These are phyloP conservation scores for Annulohypoxylon bovei DNA, from an alignment of 495 filamentous ascomycete species.

Conservation along the genomic window DNA sequence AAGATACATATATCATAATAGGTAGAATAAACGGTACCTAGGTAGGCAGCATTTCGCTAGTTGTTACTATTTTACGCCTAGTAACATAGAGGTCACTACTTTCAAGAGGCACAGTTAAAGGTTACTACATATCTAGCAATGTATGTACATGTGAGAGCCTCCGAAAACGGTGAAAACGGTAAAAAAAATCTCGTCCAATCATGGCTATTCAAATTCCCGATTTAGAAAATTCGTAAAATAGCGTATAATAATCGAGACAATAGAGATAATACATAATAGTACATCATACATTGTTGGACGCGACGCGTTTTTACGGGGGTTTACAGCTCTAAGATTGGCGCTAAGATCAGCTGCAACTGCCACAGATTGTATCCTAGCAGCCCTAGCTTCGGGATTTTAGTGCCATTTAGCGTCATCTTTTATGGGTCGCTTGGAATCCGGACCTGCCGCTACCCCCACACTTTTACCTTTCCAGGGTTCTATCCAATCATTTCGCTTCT, in stretches of 20 bases:
- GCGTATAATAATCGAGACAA: constrained; percentile 1
- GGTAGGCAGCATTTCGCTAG: background rate
- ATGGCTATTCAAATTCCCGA: constrained; percentile 8
- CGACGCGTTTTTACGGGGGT: constrained; percentile 8
- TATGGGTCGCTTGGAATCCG: background rate
- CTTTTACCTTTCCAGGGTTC: background rate
- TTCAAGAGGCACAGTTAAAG: background rate
- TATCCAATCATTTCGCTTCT: constrained; percentile 23
- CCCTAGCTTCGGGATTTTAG: background rate
- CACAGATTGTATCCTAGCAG: background rate
- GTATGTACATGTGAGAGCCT: constrained; percentile 7
- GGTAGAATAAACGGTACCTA: background rate
- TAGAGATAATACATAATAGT: background rate
- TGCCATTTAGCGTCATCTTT: background rate
- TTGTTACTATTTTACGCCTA: background rate
- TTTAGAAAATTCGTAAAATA: constrained; percentile 10
- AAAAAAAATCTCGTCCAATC: too few species aligned
- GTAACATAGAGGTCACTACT: background rate
- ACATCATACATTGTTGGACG: background rate
- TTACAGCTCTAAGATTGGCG: background rate
- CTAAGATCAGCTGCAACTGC: constrained; percentile 1
- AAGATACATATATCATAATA: background rate
- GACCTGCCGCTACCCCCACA: constrained; percentile 6
- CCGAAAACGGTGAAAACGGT: background rate
- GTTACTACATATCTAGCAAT: too few species aligned